Evolutionary conservation across 192 early-diverging fungal species (phyloP).

Genomic region (Coemansia sp.): DNA sequence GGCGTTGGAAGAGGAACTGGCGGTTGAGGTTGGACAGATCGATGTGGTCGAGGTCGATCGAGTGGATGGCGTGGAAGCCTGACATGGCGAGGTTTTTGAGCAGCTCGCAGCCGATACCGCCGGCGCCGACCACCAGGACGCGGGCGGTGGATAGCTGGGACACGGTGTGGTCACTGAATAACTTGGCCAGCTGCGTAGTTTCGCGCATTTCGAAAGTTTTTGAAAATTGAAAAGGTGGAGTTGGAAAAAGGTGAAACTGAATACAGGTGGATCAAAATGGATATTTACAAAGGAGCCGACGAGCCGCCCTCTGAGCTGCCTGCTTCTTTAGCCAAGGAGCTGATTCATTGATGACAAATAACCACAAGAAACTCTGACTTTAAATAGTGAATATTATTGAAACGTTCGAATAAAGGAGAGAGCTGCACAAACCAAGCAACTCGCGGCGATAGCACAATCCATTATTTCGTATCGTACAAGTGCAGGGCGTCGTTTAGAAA

Average conservation of each 20-base stretch:
- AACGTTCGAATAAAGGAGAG: too few relatives aligned
- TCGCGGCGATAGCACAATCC: too few relatives aligned
- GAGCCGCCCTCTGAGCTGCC: too few relatives aligned
- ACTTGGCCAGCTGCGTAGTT: conserved; percentile 20
- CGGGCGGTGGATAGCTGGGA: conserved; percentile 18
- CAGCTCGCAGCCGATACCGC: conserved; percentile 98
- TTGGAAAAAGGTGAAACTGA: neutral
- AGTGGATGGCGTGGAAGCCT: conserved; percentile 80
- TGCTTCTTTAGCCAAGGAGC: too few relatives aligned
- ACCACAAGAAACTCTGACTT: too few relatives aligned
- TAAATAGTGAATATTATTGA: too few relatives aligned
- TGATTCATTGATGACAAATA: too few relatives aligned
- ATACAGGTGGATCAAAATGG: too few relatives aligned
- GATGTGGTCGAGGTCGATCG: conserved; percentile 97
- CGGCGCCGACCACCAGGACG: conserved; percentile 76
- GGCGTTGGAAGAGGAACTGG: conserved; percentile 97
- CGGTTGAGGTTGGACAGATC: conserved; percentile 98
- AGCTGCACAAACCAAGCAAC: too few relatives aligned
- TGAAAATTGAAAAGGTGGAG: neutral
- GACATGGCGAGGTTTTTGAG: conserved; percentile 90
- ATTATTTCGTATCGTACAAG: too few relatives aligned
- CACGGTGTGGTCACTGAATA: conserved; percentile 34
- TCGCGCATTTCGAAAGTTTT: conserved; percentile 15
- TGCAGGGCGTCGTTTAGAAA: too few relatives aligned
- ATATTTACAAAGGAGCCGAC: too few relatives aligned